Conservation (phyloP, 106 monocot genomes). For the Allium fistulosum region DNA sequence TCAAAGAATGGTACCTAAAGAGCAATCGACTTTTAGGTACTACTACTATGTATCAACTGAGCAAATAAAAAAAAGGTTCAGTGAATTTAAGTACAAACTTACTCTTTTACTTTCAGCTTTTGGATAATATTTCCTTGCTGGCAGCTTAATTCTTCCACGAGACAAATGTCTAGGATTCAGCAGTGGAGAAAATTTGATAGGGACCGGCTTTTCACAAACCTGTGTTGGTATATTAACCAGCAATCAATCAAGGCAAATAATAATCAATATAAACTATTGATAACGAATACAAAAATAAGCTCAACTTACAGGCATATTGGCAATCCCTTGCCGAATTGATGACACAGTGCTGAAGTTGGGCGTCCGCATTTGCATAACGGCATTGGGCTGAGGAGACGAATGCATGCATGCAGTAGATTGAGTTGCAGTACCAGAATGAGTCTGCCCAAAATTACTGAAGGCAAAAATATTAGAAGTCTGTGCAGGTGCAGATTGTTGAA, state of each 20-base stretch:
- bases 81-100: too few relatives aligned
- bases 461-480: slow-evolving; percentile 24
- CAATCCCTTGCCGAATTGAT: slow-evolving; percentile 1
- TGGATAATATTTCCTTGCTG: too few relatives aligned
- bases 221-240: too few relatives aligned
- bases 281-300: neutral
- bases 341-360: neutral
- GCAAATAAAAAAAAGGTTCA: neutral
- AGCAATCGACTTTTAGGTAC: slow-evolving; percentile 7
- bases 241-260: too few relatives aligned
- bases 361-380: neutral
- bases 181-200: neutral
- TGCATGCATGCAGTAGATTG: neutral
- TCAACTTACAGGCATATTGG: slow-evolving; percentile 7
- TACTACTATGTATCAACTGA: too few relatives aligned
- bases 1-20: slow-evolving; percentile 57
- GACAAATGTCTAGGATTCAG: slow-evolving; percentile 7
- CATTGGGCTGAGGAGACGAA: too few relatives aligned
- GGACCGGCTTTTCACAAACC: neutral
- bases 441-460: slow-evolving; percentile 68
- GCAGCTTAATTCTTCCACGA: neutral
- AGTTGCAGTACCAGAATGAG: slow-evolving; percentile 1
- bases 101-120: too few relatives aligned
- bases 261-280: neutral
- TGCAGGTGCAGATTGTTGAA: slow-evolving; percentile 29